Evolutionary conservation across 192 early-diverging fungal species (phyloP).

Genomic region (Coemansia sp.): DNA sequence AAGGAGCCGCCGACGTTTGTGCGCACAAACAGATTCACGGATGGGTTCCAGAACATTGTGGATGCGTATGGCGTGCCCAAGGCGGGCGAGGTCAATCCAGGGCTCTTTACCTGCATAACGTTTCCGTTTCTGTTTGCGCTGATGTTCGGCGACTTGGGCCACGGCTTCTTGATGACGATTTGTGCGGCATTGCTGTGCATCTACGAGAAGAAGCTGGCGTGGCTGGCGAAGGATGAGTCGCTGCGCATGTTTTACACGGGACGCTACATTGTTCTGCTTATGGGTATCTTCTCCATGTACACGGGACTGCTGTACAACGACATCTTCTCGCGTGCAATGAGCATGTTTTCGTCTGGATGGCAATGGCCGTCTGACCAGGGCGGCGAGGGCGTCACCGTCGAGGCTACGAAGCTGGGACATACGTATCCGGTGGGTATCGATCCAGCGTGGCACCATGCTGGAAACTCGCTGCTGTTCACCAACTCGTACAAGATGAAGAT

Average conservation of each 20-base stretch:
- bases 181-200: conserved; percentile 71
- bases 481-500: conserved; percentile 99
- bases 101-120: conserved; percentile 92
- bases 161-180: conserved; percentile 86
- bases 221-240: conserved; percentile 78
- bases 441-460: conserved; percentile 91
- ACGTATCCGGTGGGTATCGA: conserved; percentile 84
- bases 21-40: conserved; percentile 94
- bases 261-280: conserved; percentile 96
- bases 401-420: conserved; percentile 60
- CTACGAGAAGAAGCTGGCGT: conserved; percentile 79
- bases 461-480: conserved; percentile 91
- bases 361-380: conserved; percentile 65
- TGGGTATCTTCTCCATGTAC: conserved; percentile 97
- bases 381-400: conserved; percentile 60
- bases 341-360: conserved; percentile 76
- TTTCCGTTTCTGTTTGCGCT: conserved; percentile 99
- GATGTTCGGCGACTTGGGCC: conserved; percentile 99
- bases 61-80: conserved; percentile 96
- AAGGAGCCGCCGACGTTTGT: conserved; percentile 94
- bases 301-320: conserved; percentile 99
- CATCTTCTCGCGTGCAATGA: conserved; percentile 85
- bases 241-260: conserved; percentile 86
- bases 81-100: conserved; percentile 98
- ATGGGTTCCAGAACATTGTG: conserved; percentile 95